Evolutionary conservation across 2,329 filamentous ascomycete genomes (phyloP), one percentile per base, ranked within the genome.

Genomic region (Sarocladium strictum): DNA sequence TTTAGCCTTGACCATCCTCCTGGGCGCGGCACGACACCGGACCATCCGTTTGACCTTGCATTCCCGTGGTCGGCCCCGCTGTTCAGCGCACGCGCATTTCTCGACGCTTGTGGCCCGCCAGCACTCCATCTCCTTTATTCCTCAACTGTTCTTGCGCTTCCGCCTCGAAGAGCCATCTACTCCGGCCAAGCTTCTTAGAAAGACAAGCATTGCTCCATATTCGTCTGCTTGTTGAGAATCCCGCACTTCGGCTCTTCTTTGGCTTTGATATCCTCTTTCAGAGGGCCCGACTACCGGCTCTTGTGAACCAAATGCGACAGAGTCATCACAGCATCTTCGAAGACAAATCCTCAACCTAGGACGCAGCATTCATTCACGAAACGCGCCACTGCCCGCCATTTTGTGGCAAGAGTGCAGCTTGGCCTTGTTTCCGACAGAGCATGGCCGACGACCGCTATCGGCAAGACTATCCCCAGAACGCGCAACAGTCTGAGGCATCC

Each of bases 371-470:
- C 32, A 17, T 17, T 4, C 6, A 32, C 27, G n/a, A 32, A 15
- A 24, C 21, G 50, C 15, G 21, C 43, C 19, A 19, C 47, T 51
- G 47, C 47, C 19, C 27, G 47, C 47, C 47, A 23, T 23, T 23
- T 35, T n/a, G 11, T 51, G 47, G 47, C 47, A 51, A 51, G 21
- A 2, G 4, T 17, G 47, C 47, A 51, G 47, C 47, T 33, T 23
- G 21, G 9, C n/a, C 14, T 19, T 15, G 10, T 29, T 49, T 60
- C 60, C 59, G 61, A 9, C 66, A 63, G 64, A 70, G 67, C 63
- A 71, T 71, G 69, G 69, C 69, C 62, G 69, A 71, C 65, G 69
- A 71, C 60, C 66, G 64, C 56, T 66, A 68, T 61, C 67, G 67
- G 60, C 66, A 67, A 59, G 66, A 71, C 55, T 67, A 70, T 65